These are phyloP conservation scores for Arthonia radiata DNA, from an alignment of 495 filamentous ascomycete species.

Conservation along the genomic window DNA sequence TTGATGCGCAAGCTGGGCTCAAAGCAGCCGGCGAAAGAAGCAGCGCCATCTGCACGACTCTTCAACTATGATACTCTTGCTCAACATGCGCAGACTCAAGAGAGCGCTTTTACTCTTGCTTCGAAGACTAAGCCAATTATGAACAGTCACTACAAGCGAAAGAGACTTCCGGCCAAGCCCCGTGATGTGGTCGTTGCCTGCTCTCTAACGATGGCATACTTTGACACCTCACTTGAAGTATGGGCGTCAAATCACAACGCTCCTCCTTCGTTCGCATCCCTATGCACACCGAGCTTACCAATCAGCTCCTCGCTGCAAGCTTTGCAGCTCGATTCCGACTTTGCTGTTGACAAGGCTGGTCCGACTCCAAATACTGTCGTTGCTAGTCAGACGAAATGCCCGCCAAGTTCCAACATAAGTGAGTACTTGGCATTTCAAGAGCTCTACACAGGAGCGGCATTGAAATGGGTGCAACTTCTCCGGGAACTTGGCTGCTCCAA, in stretches of 20 bases:
- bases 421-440: constrained; percentile 27
- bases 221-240: constrained; percentile 7
- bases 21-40: constrained; percentile 1
- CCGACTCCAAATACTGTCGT: constrained; percentile 30
- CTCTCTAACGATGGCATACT: constrained; percentile 12
- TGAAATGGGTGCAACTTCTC: constrained; percentile 24
- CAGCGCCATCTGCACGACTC: constrained; percentile 7
- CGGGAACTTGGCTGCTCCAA: constrained; percentile 26
- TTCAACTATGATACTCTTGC: constrained; percentile 6
- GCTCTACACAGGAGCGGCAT: constrained; percentile 17
- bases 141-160: constrained; percentile 11
- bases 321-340: constrained; percentile 5
- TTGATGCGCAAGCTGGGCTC: constrained; percentile 7
- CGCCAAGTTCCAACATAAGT: constrained; percentile 18
- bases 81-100: constrained; percentile 8
- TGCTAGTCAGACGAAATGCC: constrained; percentile 25
- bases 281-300: constrained; percentile 11
- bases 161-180: constrained; percentile 11
- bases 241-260: constrained; percentile 8
- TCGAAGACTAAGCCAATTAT: constrained; percentile 16
- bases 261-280: constrained; percentile 10
- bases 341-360: constrained; percentile 10
- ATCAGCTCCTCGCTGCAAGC: constrained; percentile 5
- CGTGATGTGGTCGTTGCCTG: constrained; percentile 8
- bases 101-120: constrained; percentile 11